phyloP scores from a whole-genome alignment of 1,284 basidiomycete genomes.

The Moesziomyces parantarcticus region DNA sequence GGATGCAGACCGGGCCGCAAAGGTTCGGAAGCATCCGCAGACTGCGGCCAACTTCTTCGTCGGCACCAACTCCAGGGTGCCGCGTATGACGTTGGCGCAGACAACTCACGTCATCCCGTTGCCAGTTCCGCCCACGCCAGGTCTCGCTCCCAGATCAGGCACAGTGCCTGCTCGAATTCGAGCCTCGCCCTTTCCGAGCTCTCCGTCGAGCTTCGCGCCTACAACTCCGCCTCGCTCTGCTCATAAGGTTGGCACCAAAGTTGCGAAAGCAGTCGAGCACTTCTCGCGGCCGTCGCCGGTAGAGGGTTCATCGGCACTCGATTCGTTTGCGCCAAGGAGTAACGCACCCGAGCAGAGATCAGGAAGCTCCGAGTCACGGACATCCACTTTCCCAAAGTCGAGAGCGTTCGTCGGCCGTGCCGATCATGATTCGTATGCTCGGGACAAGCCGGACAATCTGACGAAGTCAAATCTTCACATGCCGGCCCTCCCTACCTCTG shows the following conservation, averaged over 20 bases:
- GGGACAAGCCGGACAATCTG: no score
- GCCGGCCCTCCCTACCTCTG: no score
- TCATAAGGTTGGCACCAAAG: slow-evolving; percentile 5
- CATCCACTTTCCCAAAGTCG: no score
- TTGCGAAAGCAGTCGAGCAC: slow-evolving; percentile 20
- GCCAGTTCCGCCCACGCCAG: slow-evolving; percentile 6
- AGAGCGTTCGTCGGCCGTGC: no score
- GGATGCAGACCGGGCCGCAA: slow-evolving; percentile 20
- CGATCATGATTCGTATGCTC: no score
- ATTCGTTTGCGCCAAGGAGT: not conserved
- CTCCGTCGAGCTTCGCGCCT: slow-evolving; percentile 4
- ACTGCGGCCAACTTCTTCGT: slow-evolving; percentile 50
- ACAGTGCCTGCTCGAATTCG: slow-evolving; percentile 2
- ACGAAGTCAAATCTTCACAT: no score
- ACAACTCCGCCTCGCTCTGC: slow-evolving; percentile 1
- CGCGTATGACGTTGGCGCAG: slow-evolving; percentile 35
- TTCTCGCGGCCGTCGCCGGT: slow-evolving; percentile 8
- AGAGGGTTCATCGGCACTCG: not conserved
- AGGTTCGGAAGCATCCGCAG: slow-evolving; percentile 42
- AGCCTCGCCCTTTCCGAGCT: slow-evolving; percentile 9
- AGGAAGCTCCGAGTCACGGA: not conserved
- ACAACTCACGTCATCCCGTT: slow-evolving; percentile 32
- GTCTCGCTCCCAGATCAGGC: slow-evolving; percentile 3
- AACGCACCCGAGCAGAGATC: not conserved
- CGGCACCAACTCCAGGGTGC: slow-evolving; percentile 44